Conservation (phyloP, 192 early-diverging fungal species). For the Coemansia sp. region DNA sequence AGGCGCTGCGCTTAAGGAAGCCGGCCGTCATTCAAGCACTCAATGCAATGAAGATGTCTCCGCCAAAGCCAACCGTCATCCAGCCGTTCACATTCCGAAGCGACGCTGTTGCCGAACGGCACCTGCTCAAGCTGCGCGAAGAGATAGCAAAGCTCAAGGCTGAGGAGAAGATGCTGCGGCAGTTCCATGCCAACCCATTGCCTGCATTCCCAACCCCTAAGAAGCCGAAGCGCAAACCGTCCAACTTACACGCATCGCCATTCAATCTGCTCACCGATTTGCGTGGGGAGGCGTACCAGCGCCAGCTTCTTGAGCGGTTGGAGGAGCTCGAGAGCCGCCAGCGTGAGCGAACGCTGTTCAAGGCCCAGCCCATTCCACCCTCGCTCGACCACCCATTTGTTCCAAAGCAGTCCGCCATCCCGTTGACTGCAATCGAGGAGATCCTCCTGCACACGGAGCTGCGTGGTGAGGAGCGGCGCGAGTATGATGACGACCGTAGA, state of each 20-base stretch:
- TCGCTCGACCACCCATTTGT: conserved; percentile 62
- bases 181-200: conserved; percentile 60
- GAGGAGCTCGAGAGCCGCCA: conserved; percentile 51
- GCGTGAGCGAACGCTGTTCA: conserved; percentile 52
- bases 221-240: conserved; percentile 29
- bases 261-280: conserved; percentile 61
- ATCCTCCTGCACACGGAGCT: conserved; percentile 57
- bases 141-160: conserved; percentile 49
- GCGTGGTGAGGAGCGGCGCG: conserved; percentile 65
- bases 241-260: conserved; percentile 58
- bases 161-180: conserved; percentile 44
- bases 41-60: conserved; percentile 11
- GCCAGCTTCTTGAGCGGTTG: conserved; percentile 43
- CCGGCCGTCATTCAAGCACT: not conserved
- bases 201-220: conserved; percentile 57
- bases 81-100: conserved; percentile 63
- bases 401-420: conserved; percentile 55
- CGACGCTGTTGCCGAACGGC: conserved; percentile 59
- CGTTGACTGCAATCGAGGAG: conserved; percentile 49
- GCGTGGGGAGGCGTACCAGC: conserved; percentile 54
- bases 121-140: conserved; percentile 58
- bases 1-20: conserved; percentile 1
- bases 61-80: conserved; percentile 38
- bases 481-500: conserved; percentile 61
- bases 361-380: conserved; percentile 58